Conservation (phyloP, 352 stramenopile genomes). For the Halophytophthora polymorphica region DNA sequence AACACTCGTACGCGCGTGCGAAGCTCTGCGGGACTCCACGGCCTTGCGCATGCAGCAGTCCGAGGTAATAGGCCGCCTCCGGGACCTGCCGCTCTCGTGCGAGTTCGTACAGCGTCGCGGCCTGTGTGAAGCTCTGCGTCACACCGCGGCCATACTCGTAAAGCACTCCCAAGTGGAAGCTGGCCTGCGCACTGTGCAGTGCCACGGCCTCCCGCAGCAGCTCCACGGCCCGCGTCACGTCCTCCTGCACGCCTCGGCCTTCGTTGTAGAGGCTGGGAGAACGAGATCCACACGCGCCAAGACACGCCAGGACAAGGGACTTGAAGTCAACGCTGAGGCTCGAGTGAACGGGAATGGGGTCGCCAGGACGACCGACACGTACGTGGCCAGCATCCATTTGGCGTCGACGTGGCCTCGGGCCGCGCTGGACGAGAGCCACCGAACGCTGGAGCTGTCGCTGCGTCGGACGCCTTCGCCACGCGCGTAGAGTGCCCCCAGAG, state of each 20-base stretch:
- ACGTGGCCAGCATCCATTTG: conserved; percentile 56
- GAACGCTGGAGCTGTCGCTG: conserved; percentile 32
- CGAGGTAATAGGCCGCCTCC: conserved; percentile 58
- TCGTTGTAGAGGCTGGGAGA: conserved; percentile 35
- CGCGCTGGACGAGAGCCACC: conserved; percentile 39
- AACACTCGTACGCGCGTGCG: conserved; percentile 23
- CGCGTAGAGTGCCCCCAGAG: conserved; percentile 39
- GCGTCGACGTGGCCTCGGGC: conserved; percentile 35
- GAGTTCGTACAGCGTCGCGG: conserved; percentile 32
- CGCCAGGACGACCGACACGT: conserved; percentile 5
- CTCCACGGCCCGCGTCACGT: conserved; percentile 25
- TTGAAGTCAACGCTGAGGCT: not conserved
- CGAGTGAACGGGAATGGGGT: not conserved
- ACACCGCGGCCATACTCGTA: conserved; percentile 51
- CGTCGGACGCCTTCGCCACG: conserved; percentile 21
- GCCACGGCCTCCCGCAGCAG: conserved; percentile 30
- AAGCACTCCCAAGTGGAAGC: conserved; percentile 46
- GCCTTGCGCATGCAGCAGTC: conserved; percentile 38
- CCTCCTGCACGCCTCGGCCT: conserved; percentile 32
- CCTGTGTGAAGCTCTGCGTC: conserved; percentile 27
- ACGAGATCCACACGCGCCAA: not conserved
- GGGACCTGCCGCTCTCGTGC: conserved; percentile 22
- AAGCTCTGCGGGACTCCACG: conserved; percentile 43
- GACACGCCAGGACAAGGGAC: not conserved
- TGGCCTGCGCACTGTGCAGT: conserved; percentile 20